These are phyloP conservation scores for Podila minutissima DNA, from an alignment of 192 early-diverging fungal genomes.

Conservation along the genomic window DNA sequence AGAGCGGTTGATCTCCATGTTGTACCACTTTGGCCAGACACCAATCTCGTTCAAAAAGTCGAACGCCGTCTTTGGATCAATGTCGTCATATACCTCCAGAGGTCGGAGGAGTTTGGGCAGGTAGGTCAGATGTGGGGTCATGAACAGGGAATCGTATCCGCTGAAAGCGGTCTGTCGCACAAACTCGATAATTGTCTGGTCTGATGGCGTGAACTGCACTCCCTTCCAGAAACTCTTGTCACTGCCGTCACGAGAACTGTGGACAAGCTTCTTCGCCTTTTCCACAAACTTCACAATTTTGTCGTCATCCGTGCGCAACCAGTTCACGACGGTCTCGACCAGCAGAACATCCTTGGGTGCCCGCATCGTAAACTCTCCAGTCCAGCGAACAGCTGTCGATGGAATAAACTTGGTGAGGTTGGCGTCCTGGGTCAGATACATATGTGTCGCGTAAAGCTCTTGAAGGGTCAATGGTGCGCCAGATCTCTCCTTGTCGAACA, in stretches of 20 bases:
- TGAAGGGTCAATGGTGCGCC: slow-evolving; percentile 24
- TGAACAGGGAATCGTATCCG: slow-evolving; percentile 47
- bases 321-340: slow-evolving; percentile 54
- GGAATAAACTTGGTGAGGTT: slow-evolving; percentile 61
- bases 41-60: slow-evolving; percentile 83
- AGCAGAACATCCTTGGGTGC: slow-evolving; percentile 50
- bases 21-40: slow-evolving; percentile 83
- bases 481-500: slow-evolving; percentile 37
- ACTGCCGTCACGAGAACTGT: slow-evolving; percentile 15
- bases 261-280: slow-evolving; percentile 51
- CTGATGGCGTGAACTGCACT: slow-evolving; percentile 54
- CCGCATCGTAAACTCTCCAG: slow-evolving; percentile 62
- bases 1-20: slow-evolving; percentile 59
- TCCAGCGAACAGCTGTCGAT: slow-evolving; percentile 55
- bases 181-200: slow-evolving; percentile 65
- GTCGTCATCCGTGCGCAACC: slow-evolving; percentile 59
- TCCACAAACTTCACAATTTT: slow-evolving; percentile 60
- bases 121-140: slow-evolving; percentile 52
- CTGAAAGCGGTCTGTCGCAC: slow-evolving; percentile 56
- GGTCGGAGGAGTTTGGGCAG: slow-evolving; percentile 71
- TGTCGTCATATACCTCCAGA: slow-evolving; percentile 58
- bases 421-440: slow-evolving; percentile 63
- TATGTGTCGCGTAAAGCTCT: slow-evolving; percentile 66
- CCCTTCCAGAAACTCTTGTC: slow-evolving; percentile 29
- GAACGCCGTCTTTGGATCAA: slow-evolving; percentile 58